Evolutionary conservation across 1,284 basidiomycete species (phyloP), one percentile per base, ranked within the genome.

Genomic region (Sporisorium scitamineum): DNA sequence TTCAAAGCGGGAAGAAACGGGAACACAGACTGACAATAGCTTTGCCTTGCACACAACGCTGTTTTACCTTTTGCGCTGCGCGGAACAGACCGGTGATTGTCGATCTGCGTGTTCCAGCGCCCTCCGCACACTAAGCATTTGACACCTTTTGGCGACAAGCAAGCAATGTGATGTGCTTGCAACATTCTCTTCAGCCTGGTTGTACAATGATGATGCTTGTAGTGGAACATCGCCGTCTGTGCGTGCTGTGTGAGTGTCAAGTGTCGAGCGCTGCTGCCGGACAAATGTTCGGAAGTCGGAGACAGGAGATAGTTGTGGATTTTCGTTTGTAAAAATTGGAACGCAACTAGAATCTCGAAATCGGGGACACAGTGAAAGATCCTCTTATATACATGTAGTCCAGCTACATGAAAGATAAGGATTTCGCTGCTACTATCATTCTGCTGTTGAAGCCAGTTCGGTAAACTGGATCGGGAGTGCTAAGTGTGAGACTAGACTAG

Each of bases 21-120:
- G 22, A 29, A 29, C 16, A 18, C 16, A 39, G 10, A 44, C 63
- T 59, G 37, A 65, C 56, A 13, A 59, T 29, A 24, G 5, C n/a
- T 26, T 27, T 29, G 53, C 39, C 39, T 54, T 54, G 18, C 27
- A 29, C 29, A 4, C 18, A 20, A 11, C 29, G 10, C 45, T 29
- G 14, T 27, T 29, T 14, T 7, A 44, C 22, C 13, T 8, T 31
- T 60, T 42, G 22, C 42, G 9, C 11, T 14, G 10, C 39, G 11
- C 11, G 1, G 5, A 9, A 27, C 52, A 70, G 67, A 39, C 69
- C 69, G 27, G 69, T 71, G 18, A 71, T 71, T 31, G 62, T 71
- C 16, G 69, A 71, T 24, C 4, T 71, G 27, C 54, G 55, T 6
- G 69, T 71, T n/a, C 52, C 69, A 0, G 34, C 57, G 26, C 14